phyloP scores from a whole-genome alignment of 192 early-diverging fungal genomes.

The Backusella macrospora region DNA sequence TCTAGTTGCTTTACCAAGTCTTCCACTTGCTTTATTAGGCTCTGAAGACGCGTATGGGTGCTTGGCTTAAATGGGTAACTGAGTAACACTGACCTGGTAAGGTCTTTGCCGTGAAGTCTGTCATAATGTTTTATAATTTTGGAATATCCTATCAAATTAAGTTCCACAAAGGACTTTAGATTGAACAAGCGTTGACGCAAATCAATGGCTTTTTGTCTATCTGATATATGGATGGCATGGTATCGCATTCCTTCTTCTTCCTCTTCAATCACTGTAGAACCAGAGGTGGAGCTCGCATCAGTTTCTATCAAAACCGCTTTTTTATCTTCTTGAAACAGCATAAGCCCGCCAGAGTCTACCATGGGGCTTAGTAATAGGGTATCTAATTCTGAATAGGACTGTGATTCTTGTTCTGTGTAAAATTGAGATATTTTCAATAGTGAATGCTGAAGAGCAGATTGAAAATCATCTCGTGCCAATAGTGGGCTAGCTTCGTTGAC shows the following conservation, averaged over 20 bases:
- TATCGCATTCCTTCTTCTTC: conserved; percentile 1
- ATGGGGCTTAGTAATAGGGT: conserved; percentile 16
- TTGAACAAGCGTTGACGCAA: conserved; percentile 83
- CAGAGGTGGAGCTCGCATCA: background rate
- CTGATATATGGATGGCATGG: background rate
- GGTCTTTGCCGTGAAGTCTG: conserved; percentile 69
- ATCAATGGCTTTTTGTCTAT: conserved; percentile 50
- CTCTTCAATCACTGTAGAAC: background rate
- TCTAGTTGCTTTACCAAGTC: conserved; percentile 62
- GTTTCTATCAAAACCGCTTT: background rate
- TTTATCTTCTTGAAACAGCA: background rate
- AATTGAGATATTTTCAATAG: conserved; percentile 81
- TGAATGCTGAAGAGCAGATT: conserved; percentile 73
- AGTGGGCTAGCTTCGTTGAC: conserved; percentile 28
- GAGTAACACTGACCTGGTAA: conserved; percentile 70
- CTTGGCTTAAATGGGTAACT: conserved; percentile 69
- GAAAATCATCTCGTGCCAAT: conserved; percentile 53
- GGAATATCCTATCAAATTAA: conserved; percentile 90
- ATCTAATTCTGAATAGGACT: conserved; percentile 71
- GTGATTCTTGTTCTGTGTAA: conserved; percentile 80
- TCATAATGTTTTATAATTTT: conserved; percentile 98
- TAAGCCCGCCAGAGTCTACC: background rate
- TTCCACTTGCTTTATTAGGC: conserved; percentile 46
- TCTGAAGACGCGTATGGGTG: conserved; percentile 51
- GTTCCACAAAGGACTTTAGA: conserved; percentile 82